Evolutionary conservation across 768 basidiomycete genomes (phyloP).

Genomic region (Leucosporidium creatinivorum): DNA sequence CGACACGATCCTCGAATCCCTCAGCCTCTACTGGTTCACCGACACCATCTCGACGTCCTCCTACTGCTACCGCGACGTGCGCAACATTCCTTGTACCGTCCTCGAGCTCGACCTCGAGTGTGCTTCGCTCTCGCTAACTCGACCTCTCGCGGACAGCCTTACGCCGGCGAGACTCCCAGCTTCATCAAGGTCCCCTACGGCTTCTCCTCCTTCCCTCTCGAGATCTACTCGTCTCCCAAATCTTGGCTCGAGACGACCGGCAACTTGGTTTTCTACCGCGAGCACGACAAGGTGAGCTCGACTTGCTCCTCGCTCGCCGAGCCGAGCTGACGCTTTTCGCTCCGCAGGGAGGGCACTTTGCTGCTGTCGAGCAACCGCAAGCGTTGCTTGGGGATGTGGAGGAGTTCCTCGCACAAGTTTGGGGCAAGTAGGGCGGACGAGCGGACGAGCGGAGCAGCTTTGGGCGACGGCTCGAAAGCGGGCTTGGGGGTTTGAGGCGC

Average conservation of each 20-base stretch:
- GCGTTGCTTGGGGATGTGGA: constrained; percentile 19
- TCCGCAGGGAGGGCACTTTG: constrained; percentile 28
- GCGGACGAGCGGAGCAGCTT: no score
- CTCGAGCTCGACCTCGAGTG: no score
- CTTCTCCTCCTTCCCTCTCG: constrained; percentile 12
- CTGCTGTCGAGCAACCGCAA: constrained; percentile 15
- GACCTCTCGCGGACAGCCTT: not conserved
- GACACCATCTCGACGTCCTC: constrained; percentile 17
- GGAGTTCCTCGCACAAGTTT: constrained; percentile 24
- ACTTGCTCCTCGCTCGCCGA: not conserved
- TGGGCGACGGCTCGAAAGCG: no score
- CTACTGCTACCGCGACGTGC: constrained; percentile 26
- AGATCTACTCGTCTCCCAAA: constrained; percentile 21
- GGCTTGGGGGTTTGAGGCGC: no score
- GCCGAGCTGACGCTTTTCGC: no score
- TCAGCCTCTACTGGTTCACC: constrained; percentile 25
- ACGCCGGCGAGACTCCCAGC: constrained; percentile 6
- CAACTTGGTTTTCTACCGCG: constrained; percentile 18
- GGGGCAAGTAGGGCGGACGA: not conserved
- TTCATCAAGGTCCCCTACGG: constrained; percentile 20
- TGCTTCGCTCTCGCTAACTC: not conserved
- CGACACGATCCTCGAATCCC: constrained; percentile 20
- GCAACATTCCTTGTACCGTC: no score
- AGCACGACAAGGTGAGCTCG: constrained; percentile 20
- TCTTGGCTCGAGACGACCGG: constrained; percentile 10